Percentiles rank a stretch among this genome's conserved stretches.
These are phyloP conservation scores for Buxus sempervirens DNA, from an alignment of 164 flowering plant species.

Conservation along the genomic window DNA sequence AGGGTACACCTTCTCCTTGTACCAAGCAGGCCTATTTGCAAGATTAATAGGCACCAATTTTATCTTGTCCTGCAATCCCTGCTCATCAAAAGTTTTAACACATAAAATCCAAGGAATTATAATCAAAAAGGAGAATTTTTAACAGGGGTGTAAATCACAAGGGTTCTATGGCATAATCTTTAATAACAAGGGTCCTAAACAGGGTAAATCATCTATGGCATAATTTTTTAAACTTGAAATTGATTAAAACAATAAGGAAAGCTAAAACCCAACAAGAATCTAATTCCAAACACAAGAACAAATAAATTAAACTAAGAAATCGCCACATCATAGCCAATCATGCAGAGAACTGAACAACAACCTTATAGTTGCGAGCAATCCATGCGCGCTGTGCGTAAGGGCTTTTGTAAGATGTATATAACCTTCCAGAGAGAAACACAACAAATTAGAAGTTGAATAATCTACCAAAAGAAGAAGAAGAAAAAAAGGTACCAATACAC, in stretches of 20 bases:
- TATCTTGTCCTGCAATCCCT: constrained; percentile 67
- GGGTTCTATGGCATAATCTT: too few species aligned
- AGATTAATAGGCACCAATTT: constrained; percentile 55
- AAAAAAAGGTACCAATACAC: too few species aligned
- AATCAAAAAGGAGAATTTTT: too few species aligned
- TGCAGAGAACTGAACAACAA: constrained; percentile 1
- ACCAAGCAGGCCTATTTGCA: constrained; percentile 65
- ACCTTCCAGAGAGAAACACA: constrained; percentile 26
- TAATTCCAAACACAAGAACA: not conserved
- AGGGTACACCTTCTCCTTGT: constrained; percentile 72
- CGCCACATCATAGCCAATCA: not conserved
- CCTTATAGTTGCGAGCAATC: constrained; percentile 58
- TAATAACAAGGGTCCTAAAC: too few species aligned
- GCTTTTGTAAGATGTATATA: constrained; percentile 56
- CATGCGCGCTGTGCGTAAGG: constrained; percentile 68
- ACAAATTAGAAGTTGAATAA: not conserved
- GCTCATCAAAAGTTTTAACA: constrained; percentile 5
- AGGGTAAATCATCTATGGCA: too few species aligned
- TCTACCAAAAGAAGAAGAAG: not conserved
- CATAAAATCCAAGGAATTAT: too few species aligned
- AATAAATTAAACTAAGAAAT: not conserved
- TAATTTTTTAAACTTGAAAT: too few species aligned
- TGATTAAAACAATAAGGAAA: not conserved
- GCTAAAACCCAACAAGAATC: not conserved
- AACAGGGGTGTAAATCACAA: not conserved